Evolutionary conservation across 2,329 filamentous ascomycete genomes (phyloP), one percentile per base, ranked within the genome.

Genomic region (Alternaria ventricosa): DNA sequence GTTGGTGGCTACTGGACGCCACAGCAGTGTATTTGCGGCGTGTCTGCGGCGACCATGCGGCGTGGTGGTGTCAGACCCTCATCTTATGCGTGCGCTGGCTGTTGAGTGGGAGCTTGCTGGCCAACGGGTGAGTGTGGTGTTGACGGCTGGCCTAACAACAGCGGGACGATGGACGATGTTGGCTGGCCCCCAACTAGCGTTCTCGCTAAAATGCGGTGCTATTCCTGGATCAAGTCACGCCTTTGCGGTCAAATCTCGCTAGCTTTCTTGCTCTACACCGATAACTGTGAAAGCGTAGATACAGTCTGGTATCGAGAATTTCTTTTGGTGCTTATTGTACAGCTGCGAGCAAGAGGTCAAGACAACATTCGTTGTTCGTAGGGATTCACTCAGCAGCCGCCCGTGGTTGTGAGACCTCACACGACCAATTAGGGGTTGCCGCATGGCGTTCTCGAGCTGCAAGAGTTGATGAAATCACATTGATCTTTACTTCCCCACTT

Each of bases 101-200:
- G 55, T 54, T 57, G 55, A 45, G 56, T 54, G 44, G 23, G 55
- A 65, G 46, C 56, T 49, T 62, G 62, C 50, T 50, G 63, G 50
- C 64, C 61, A 70, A 66, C 63, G 55, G 54, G 27, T 12, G 57
- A 64, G 64, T 11, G 57, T 66, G 64, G 60, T 69, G 66, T 69
- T 65, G 66, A 65, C 44, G 30, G 60, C 46, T 43, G 57, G 33
- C 49, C 57, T 41, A 41, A 51, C 59, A 58, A 65, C 20, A 59
- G 55, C 60, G 57, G 60, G 60, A 61, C 54, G 62, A 43, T 47
- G 53, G 36, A 9, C 36, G 36, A 41, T 41, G 36, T 41, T 41
- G 36, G 36, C 56, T 63, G 55, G 57, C 57, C 57, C 46, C 57
- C 46, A 53, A 25, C 47, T 60, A 55, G 56, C 46, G 41, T 27